Conservation (phyloP, 2,329 filamentous ascomycete genomes). For the Fusarium zealandicum region DNA sequence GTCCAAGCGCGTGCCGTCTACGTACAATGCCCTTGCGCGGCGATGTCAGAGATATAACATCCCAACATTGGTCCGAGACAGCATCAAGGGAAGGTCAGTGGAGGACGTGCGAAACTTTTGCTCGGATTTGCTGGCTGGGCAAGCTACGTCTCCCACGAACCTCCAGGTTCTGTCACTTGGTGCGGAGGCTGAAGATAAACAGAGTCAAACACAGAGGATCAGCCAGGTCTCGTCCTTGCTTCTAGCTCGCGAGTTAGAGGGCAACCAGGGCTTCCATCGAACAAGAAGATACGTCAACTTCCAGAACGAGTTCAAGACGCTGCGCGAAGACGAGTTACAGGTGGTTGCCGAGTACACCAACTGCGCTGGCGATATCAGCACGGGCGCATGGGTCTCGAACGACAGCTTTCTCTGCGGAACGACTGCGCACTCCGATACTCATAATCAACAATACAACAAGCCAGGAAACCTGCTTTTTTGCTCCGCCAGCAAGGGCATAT, state of each 20-base stretch:
- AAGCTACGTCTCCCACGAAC: conserved; percentile 13
- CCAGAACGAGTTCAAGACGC: conserved; percentile 52
- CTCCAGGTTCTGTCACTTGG: conserved; percentile 40
- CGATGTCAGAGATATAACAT: conserved; percentile 35
- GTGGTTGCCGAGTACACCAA: conserved; percentile 64
- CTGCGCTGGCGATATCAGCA: conserved; percentile 67
- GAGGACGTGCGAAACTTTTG: conserved; percentile 45
- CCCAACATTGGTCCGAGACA: conserved; percentile 31
- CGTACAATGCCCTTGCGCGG: conserved; percentile 28
- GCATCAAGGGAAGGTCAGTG: conserved; percentile 34
- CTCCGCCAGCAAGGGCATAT: conserved; percentile 52
- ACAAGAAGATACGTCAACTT: conserved; percentile 55
- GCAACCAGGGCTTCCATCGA: conserved; percentile 52
- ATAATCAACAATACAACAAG: conserved; percentile 73
- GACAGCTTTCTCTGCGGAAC: conserved; percentile 67
- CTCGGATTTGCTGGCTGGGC: conserved; percentile 41
- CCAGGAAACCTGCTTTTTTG: conserved; percentile 67
- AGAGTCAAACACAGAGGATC: conserved; percentile 14
- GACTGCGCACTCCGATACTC: conserved; percentile 66
- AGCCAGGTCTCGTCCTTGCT: conserved; percentile 52
- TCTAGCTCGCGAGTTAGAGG: conserved; percentile 57
- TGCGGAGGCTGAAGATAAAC: conserved; percentile 17
- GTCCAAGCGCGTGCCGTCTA: conserved; percentile 20
- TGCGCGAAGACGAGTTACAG: conserved; percentile 60
- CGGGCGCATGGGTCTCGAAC: conserved; percentile 63